Base-by-base conservation (phyloP, 345 rosid species). In the Cardamine chenopodiifolia region DNA sequence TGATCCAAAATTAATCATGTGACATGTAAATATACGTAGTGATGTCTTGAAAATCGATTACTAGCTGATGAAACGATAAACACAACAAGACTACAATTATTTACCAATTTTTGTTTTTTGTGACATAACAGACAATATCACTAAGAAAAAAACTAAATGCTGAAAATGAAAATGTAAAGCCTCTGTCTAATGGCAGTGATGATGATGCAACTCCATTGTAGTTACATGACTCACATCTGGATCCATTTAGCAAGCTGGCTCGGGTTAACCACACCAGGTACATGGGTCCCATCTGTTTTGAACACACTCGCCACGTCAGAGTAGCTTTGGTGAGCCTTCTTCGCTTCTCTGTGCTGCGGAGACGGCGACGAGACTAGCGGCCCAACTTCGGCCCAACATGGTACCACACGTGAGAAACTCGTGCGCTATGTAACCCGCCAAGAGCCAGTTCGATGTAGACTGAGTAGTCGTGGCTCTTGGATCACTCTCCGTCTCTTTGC, bases 371-470 rank as follows among this genome's bases (percentile, higher is more conserved):
- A 50, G 20, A 77, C 68, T 3, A 60, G 62, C 6, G 70, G 70
- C 62, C 69, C 74, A 40, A 82, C 23, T 17, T 79, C 85, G 4
- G 78, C 90, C 96, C 10, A 88, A 67, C 58, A 90, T 58, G 0
- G 90, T 90, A 3, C 90, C 96, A 53, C 77, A 78, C 1, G 84
- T 82, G 68, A 90, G 63, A 42, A 82, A 90, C 80, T 90, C 92
- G 68, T 79, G 82, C 15, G 96, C 92, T 89, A 90, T 78, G 83
- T 88, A 90, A 0, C 96, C 89, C 22, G 96, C 96, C 8, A 90
- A 68, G 0, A 90, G 67, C 81, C 71, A 65, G 73, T 84, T 87
- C 15, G 86, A 31, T 42, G 69, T 49, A 57, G 23, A 62, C 37
- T 59, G 58, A 17, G 58, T 12, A 1, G 11, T 2, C 12, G 44